Base-by-base conservation (phyloP, 2,329 filamentous ascomycete genomes). In the Onygenales sp. region DNA sequence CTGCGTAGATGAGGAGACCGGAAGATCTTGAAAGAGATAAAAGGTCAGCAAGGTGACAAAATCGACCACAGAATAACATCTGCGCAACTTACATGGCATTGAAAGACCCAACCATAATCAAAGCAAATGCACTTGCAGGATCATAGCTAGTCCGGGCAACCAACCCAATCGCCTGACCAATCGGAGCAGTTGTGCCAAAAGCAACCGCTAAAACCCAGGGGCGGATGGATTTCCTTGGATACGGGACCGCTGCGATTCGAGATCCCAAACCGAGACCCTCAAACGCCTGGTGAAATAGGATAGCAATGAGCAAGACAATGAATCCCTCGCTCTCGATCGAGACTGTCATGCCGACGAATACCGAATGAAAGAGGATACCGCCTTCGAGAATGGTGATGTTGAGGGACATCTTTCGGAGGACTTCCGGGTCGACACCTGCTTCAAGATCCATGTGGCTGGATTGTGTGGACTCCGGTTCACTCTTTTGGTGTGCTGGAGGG, bases 241-340 rank as follows among this genome's bases (percentile, higher is more conserved):
- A 84, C 1, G 81, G 76, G 5, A 87, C 81, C 14, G 79, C 81
- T 17, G 84, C 84, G 60, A 89, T 88, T 55, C 85, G 82, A 1
- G 82, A 82, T 17, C 85, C 85, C 0, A 90, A 80, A 1, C 86
- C 86, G 44, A 90, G 75, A 3, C 86, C 86, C 63, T 89, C 86
- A 60, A 90, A 88, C 72, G 87, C 81, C 62, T 89, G 86, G 64
- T 89, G 86, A 71, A 89, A 89, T 54, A 88, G 69, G 55, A 89
- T 86, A 51, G 89, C 85, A 44, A 75, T 65, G 56, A 78, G 72
- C 2, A 79, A 68, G 0, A 76, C 78, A 47, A 72, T 67, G 64
- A 75, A 76, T 2, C 69, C 72, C 60, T 79, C 81, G 1, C 80
- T 80, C 17, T 84, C 84, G 58, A 88, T 84, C 31, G 82, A 85